Conservation (phyloP, 2,329 filamentous ascomycete genomes). For the Ciborinia camelliae region DNA sequence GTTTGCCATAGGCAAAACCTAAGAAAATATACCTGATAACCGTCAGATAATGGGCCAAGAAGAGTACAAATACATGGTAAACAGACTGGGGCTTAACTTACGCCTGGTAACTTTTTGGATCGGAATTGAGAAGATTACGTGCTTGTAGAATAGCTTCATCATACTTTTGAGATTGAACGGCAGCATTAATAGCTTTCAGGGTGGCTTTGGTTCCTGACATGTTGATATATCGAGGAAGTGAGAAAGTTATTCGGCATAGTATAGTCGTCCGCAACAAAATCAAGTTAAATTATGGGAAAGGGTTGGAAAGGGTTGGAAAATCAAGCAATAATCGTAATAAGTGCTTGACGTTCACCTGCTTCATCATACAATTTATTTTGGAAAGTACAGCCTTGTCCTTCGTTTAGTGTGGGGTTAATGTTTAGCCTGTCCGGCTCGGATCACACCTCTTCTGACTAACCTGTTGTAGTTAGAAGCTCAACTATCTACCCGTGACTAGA, state of each 20-base stretch:
- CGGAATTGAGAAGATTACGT: constrained; percentile 64
- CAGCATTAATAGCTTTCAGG: constrained; percentile 76
- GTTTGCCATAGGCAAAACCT: constrained; percentile 79
- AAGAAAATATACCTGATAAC: constrained; percentile 70
- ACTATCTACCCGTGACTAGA: too few relatives aligned
- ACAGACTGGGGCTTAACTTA: constrained; percentile 43
- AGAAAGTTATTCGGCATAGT: constrained; percentile 23
- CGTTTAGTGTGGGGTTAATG: not conserved
- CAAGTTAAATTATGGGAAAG: not conserved
- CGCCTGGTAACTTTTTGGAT: constrained; percentile 79
- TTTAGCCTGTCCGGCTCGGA: not conserved
- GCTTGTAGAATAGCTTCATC: constrained; percentile 70
- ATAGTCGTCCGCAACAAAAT: constrained; percentile 20
- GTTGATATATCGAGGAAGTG: constrained; percentile 6
- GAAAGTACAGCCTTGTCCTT: constrained; percentile 5
- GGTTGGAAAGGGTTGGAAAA: not conserved
- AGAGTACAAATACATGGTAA: not conserved
- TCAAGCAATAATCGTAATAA: not conserved
- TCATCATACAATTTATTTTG: constrained; percentile 7
- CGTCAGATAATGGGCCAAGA: constrained; percentile 1
- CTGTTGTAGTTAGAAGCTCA: too few relatives aligned
- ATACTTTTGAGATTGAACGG: constrained; percentile 75
- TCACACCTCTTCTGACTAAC: not conserved
- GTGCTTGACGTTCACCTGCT: not conserved
- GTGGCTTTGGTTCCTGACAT: constrained; percentile 57